Base-by-base conservation (phyloP, 768 basidiomycete genomes). In the Psilocybe subaeruginosa region DNA sequence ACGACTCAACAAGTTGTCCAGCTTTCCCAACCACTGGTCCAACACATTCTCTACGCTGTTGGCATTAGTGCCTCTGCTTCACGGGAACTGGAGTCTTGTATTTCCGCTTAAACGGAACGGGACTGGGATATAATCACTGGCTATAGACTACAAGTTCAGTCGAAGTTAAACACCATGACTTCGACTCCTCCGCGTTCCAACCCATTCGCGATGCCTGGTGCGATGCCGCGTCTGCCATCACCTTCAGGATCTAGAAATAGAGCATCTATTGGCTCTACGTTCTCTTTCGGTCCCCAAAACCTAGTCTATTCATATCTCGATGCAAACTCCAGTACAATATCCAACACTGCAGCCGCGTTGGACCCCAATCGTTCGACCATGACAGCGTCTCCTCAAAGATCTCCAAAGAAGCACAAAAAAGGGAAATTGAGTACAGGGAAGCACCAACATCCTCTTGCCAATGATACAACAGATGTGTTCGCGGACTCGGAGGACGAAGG, bases 301-400 rank as follows among this genome's bases (percentile, higher is more conserved):
- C 81, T 93, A 29, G 82, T 92, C 29, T 85, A 89, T 69, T 88
- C 91, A 0, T 87, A 88, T 68, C 77, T 85, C 52, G 89, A 86
- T 60, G 82, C 83, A 1, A 88, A 90, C 68, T 77, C 83, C 8
- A 89, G 86, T 71, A 81, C 83, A 2, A 71, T 84, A 39, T 87
- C 88, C 14, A 80, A 82, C 66, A 75, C 76, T 37, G 82, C 80
- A 58, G 78, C 82, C n/a, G 85, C 85, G 3, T 82, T 93, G 50
- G 92, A 94, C 72, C 92, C 92, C 16, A 93, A 90, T 68, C 83
- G 91, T 43, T 94, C 92, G 1, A 82, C 92, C 61, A 81, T 92
- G 11, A 87, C 85, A 3, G 82, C 86, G 3, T 93, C 91, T 23
- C 93, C 91, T 1, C 74, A 85, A 47, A 81, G 86, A 49, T 85